phyloP scores from a whole-genome alignment of 768 basidiomycete genomes.

The Lenzites betulinus region DNA sequence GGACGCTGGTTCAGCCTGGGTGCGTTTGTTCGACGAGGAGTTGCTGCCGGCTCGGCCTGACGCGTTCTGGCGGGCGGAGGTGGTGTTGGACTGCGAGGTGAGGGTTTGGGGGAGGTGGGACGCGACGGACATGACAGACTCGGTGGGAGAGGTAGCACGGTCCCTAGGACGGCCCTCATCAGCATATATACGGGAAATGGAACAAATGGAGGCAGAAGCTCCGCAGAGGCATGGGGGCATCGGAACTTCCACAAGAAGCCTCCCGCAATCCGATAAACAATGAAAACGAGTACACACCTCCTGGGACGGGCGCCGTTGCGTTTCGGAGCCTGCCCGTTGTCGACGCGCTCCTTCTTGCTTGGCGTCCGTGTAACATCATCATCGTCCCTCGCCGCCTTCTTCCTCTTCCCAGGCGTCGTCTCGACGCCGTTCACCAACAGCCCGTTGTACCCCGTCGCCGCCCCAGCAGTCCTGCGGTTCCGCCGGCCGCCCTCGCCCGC shows the following conservation, averaged over 20 bases:
- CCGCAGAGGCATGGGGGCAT: background rate
- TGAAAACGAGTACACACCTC: conserved; percentile 48
- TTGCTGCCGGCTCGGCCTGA: conserved; percentile 34
- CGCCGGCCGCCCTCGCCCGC: conserved; percentile 63
- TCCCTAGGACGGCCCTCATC: conserved; percentile 45
- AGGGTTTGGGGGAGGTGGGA: conserved; percentile 51
- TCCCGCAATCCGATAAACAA: too few species aligned
- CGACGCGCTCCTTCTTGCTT: conserved; percentile 57
- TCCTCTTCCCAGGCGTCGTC: conserved; percentile 65
- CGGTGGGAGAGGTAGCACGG: conserved; percentile 68
- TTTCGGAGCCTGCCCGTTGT: conserved; percentile 38
- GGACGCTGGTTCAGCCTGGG: conserved; percentile 27
- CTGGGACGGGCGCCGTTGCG: conserved; percentile 58
- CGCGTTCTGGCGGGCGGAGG: conserved; percentile 31
- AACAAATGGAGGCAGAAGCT: background rate
- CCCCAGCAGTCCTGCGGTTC: conserved; percentile 47
- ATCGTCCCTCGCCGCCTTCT: conserved; percentile 58
- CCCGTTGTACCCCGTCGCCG: conserved; percentile 41
- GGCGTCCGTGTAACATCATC: conserved; percentile 60
- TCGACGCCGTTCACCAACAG: conserved; percentile 55
- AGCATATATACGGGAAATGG: background rate
- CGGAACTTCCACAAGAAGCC: background rate
- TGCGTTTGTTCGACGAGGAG: conserved; percentile 23
- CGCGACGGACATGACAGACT: conserved; percentile 72
- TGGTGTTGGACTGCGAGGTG: conserved; percentile 33